These are phyloP conservation scores for Backusella parvicylindrica DNA, from an alignment of 192 early-diverging fungal species.

Conservation along the genomic window DNA sequence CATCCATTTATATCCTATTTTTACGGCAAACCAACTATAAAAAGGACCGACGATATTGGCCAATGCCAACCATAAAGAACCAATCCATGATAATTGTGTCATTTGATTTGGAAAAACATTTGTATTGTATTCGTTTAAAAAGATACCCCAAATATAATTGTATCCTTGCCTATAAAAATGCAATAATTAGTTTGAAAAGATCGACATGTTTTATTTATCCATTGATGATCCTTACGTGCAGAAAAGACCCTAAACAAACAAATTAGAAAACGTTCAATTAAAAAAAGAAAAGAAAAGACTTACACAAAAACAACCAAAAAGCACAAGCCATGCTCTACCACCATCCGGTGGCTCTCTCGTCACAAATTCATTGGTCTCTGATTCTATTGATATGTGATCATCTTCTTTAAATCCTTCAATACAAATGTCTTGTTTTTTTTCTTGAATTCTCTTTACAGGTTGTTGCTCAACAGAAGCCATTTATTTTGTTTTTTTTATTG, in stretches of 20 bases:
- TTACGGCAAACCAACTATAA: not conserved
- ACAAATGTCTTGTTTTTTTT: not conserved
- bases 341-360: constrained; percentile 18
- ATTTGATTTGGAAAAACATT: constrained; percentile 14
- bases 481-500: not conserved
- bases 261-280: no score
- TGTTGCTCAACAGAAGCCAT: not conserved
- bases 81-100: constrained; percentile 20
- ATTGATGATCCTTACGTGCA: constrained; percentile 7
- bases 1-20: constrained; percentile 23
- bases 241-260: constrained; percentile 18
- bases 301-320: constrained; percentile 28
- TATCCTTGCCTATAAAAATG: constrained; percentile 1
- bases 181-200: not conserved
- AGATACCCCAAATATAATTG: constrained; percentile 3
- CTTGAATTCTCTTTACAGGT: not conserved
- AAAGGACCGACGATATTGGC: constrained; percentile 17
- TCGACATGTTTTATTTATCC: not conserved
- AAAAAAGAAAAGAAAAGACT: constrained; percentile 6
- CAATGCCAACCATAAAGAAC: constrained; percentile 16
- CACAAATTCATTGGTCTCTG: not conserved
- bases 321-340: constrained; percentile 10
- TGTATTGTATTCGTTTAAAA: constrained; percentile 13
- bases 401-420: not conserved
- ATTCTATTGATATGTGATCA: not conserved